Conservation (phyloP, 345 rosid species). For the Erucastrum elatum region DNA sequence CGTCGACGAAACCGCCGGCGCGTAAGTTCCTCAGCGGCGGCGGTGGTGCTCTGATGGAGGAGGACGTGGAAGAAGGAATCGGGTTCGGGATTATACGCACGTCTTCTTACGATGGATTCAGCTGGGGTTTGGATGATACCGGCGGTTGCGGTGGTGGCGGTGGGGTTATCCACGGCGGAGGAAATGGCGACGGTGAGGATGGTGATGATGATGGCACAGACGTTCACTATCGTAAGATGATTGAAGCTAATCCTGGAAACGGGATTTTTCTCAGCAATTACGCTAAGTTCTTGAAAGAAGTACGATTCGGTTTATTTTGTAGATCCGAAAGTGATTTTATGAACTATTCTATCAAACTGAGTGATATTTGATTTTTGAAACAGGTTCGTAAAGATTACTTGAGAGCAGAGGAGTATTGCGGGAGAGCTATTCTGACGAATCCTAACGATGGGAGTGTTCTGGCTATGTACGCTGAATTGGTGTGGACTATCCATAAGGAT, state of each 20-base stretch:
- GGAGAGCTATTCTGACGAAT: slow-evolving; percentile 66
- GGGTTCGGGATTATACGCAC: slow-evolving; percentile 25
- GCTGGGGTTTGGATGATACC: slow-evolving; percentile 34
- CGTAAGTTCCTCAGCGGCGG: slow-evolving; percentile 30
- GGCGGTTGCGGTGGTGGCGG: slow-evolving; percentile 43
- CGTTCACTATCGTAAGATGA: slow-evolving; percentile 69
- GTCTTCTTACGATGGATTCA: slow-evolving; percentile 24
- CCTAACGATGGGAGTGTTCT: slow-evolving; percentile 71
- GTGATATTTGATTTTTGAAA: not conserved
- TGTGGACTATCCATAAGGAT: slow-evolving; percentile 75
- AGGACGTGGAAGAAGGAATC: slow-evolving; percentile 44
- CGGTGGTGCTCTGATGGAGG: slow-evolving; percentile 38
- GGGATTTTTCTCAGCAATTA: slow-evolving; percentile 76
- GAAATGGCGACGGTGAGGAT: slow-evolving; percentile 42
- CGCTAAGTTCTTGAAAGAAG: slow-evolving; percentile 90
- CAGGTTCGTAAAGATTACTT: slow-evolving; percentile 65
- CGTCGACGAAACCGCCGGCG: slow-evolving; percentile 36
- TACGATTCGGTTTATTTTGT: not conserved
- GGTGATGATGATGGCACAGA: slow-evolving; percentile 47
- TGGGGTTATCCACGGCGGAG: slow-evolving; percentile 50
- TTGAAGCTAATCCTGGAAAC: slow-evolving; percentile 83
- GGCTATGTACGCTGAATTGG: slow-evolving; percentile 80
- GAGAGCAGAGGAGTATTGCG: slow-evolving; percentile 85
- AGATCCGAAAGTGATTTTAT: not conserved
- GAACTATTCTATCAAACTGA: not conserved